Percentiles rank a stretch among this genome's conserved stretches.
Conservation (phyloP, 139 green algal genomes). For the Chlamydomonas asymmetrica region DNA sequence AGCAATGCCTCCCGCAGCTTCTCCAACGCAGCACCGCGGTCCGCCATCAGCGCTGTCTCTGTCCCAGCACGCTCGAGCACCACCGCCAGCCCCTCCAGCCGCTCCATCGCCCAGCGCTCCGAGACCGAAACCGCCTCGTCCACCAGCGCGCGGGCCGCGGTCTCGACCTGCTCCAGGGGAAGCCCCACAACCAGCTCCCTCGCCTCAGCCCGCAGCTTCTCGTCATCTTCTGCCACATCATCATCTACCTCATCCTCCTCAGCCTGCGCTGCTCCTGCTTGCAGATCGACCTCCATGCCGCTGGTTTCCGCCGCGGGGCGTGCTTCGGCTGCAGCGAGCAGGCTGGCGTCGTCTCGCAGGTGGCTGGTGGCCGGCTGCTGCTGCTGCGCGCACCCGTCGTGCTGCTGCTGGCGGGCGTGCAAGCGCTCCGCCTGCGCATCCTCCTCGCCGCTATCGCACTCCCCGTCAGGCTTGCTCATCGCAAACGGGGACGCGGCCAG, state of each 20-base stretch:
- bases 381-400: too few species aligned
- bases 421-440: too few species aligned
- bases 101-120: not conserved
- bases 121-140: not conserved
- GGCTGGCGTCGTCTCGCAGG: too few species aligned
- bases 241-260: conserved; percentile 7
- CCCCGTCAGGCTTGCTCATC: too few species aligned
- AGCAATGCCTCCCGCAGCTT: conserved; percentile 1
- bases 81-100: conserved; percentile 7
- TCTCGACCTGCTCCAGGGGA: not conserved
- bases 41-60: conserved; percentile 1
- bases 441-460: too few species aligned
- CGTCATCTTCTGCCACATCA: not conserved
- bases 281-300: not conserved
- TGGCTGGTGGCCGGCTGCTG: too few species aligned
- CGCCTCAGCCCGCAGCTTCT: not conserved
- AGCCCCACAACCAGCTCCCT: not conserved
- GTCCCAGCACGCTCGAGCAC: not conserved
- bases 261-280: not conserved
- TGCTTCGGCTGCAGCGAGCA: too few species aligned
- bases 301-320: too few species aligned
- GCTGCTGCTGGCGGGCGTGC: too few species aligned
- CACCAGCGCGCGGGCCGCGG: not conserved
- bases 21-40: conserved; percentile 5
- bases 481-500: too few species aligned